Evolutionary conservation across 345 rosid genomes (phyloP).

Genomic region (Capsella bursapastoris): DNA sequence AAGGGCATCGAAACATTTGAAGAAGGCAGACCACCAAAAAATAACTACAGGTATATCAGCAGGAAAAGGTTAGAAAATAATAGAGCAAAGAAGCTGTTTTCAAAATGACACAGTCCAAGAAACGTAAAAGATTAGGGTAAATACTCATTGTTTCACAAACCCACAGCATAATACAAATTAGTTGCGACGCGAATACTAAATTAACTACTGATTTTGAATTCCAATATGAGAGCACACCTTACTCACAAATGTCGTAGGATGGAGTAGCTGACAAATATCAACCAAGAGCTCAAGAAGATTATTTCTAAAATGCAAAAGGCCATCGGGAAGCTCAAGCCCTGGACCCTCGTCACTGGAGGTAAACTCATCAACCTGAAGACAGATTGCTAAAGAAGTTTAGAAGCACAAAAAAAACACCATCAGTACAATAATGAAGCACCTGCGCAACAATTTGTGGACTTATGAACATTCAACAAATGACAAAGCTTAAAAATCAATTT

Average conservation of each 20-base stretch:
- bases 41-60: conserved; percentile 53
- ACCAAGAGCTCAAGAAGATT: conserved; percentile 89
- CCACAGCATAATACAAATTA: conserved; percentile 1
- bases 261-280: conserved; percentile 87
- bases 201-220: conserved; percentile 11
- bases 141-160: neutral
- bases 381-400: conserved; percentile 33
- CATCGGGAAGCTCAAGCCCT: conserved; percentile 77
- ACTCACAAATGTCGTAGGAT: conserved; percentile 63
- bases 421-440: conserved; percentile 17
- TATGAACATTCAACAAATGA: conserved; percentile 5
- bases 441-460: conserved; percentile 17
- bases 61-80: conserved; percentile 16
- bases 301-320: conserved; percentile 79
- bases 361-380: conserved; percentile 81
- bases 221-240: conserved; percentile 62
- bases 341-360: conserved; percentile 63
- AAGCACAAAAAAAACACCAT: conserved; percentile 23
- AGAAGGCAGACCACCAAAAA: conserved; percentile 68
- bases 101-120: conserved; percentile 3
- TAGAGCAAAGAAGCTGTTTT: conserved; percentile 18
- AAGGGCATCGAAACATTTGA: conserved; percentile 64
- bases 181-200: conserved; percentile 3
- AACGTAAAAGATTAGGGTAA: neutral
- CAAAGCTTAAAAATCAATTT: neutral